These are phyloP conservation scores for Phytopythium montanum DNA, from an alignment of 352 stramenopile species.

Conservation along the genomic window DNA sequence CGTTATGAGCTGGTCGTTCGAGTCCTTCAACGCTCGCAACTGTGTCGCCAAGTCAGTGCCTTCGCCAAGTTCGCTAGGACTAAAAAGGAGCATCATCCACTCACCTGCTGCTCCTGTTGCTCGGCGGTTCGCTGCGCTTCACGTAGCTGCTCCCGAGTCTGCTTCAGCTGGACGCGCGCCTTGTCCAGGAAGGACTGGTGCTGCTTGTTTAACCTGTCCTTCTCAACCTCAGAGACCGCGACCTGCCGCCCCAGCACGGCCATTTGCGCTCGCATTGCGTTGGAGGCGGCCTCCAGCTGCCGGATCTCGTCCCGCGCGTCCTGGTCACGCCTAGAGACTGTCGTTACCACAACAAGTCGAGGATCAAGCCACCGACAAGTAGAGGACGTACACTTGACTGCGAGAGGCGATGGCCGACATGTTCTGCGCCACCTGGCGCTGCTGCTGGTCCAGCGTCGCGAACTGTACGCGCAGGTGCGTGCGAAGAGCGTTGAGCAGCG, in stretches of 20 bases:
- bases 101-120: conserved; percentile 1
- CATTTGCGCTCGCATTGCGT: conserved; percentile 22
- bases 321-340: conserved; percentile 23
- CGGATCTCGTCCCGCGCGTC: conserved; percentile 27
- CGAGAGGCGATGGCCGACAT: conserved; percentile 21
- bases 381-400: conserved; percentile 27
- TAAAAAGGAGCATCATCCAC: background rate
- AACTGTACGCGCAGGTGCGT: conserved; percentile 69
- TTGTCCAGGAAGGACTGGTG: conserved; percentile 34
- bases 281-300: conserved; percentile 26
- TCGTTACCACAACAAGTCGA: conserved; percentile 1
- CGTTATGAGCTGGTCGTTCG: background rate
- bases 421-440: conserved; percentile 19
- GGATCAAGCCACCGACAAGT: background rate
- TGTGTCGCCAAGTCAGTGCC: background rate
- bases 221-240: conserved; percentile 22
- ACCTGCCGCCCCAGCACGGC: conserved; percentile 27
- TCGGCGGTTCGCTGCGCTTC: background rate
- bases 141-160: conserved; percentile 10
- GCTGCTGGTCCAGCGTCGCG: conserved; percentile 34
- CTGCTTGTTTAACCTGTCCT: conserved; percentile 21
- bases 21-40: background rate
- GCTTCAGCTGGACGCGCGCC: conserved; percentile 20
- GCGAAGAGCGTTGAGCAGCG: conserved; percentile 62
- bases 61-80: too few species aligned